Conservation (phyloP, 2,329 filamentous ascomycete species). For the Paecilomyces niveus region DNA sequence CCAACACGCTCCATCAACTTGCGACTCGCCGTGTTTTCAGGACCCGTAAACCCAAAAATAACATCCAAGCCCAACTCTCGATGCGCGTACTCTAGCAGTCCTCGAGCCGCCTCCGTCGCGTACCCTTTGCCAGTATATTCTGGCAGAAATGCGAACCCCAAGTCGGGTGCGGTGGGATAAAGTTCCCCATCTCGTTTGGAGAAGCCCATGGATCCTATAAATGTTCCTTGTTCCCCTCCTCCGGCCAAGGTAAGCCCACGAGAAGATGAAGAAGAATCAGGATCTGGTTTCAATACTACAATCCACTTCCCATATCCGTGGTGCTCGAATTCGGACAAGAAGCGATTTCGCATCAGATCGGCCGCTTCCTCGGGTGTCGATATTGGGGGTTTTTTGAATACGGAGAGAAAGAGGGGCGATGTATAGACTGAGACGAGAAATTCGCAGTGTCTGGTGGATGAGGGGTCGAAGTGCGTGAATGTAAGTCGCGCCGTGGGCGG, state of each 20-base stretch:
- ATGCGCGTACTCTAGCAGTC: conserved; percentile 12
- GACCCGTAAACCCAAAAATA: conserved; percentile 15
- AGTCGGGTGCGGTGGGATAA: conserved; percentile 14
- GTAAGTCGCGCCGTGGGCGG: conserved; percentile 4
- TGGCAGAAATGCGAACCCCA: conserved; percentile 16
- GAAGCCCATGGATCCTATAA: conserved; percentile 12
- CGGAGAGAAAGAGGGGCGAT: conserved; percentile 2
- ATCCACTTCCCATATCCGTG: conserved; percentile 5
- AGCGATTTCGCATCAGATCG: conserved; percentile 1
- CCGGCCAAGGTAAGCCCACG: not conserved
- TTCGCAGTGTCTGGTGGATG: conserved; percentile 2
- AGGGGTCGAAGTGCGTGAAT: conserved; percentile 5
- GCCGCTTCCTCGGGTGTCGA: conserved; percentile 4
- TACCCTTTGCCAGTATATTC: conserved; percentile 19
- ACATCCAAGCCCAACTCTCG: conserved; percentile 8
- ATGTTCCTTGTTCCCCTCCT: conserved; percentile 2
- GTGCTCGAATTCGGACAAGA: conserved; percentile 4
- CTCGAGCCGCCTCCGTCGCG: conserved; percentile 16
- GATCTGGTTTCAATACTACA: not conserved
- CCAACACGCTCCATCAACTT: conserved; percentile 17
- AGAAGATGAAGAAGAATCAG: not conserved
- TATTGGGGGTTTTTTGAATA: conserved; percentile 1
- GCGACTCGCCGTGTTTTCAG: conserved; percentile 10
- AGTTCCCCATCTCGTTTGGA: conserved; percentile 9
- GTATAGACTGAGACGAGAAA: conserved; percentile 5